phyloP scores from a whole-genome alignment of 768 basidiomycete species.

The Trichaptum fuscoviolaceum region DNA sequence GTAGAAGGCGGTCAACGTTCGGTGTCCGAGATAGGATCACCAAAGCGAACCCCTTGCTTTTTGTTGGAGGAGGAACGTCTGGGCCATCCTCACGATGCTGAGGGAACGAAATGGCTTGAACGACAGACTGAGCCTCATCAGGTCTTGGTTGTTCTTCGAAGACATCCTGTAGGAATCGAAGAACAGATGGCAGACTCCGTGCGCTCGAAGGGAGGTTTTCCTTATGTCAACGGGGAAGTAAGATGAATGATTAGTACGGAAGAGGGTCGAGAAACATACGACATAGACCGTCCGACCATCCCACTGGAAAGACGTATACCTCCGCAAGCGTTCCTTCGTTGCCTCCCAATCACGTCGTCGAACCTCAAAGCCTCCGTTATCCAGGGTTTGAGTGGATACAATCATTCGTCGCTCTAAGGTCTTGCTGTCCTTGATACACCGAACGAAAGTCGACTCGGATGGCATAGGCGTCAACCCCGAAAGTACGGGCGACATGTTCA shows the following conservation, averaged over 20 bases:
- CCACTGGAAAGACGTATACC: conserved; percentile 47
- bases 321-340: conserved; percentile 17
- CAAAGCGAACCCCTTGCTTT: conserved; percentile 74
- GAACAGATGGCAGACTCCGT: conserved; percentile 46
- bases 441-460: conserved; percentile 47
- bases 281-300: conserved; percentile 60
- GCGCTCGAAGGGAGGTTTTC: conserved; percentile 62
- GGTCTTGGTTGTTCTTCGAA: conserved; percentile 7
- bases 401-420: conserved; percentile 58
- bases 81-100: conserved; percentile 60
- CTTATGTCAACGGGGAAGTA: conserved; percentile 29
- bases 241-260: background rate
- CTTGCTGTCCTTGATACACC: conserved; percentile 44
- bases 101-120: conserved; percentile 56
- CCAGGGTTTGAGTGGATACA: conserved; percentile 37
- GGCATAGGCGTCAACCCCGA: conserved; percentile 20
- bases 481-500: conserved; percentile 33
- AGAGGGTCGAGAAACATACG: conserved; percentile 38
- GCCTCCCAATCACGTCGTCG: conserved; percentile 44
- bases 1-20: conserved; percentile 38
- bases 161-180: conserved; percentile 32
- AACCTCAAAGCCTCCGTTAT: conserved; percentile 59
- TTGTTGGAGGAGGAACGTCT: conserved; percentile 36
- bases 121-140: conserved; percentile 14
- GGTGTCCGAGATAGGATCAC: conserved; percentile 43